These are phyloP conservation scores for Debaryomycetaceae sp. DNA, from an alignment of 1,139 yeast species.

Conservation along the genomic window DNA sequence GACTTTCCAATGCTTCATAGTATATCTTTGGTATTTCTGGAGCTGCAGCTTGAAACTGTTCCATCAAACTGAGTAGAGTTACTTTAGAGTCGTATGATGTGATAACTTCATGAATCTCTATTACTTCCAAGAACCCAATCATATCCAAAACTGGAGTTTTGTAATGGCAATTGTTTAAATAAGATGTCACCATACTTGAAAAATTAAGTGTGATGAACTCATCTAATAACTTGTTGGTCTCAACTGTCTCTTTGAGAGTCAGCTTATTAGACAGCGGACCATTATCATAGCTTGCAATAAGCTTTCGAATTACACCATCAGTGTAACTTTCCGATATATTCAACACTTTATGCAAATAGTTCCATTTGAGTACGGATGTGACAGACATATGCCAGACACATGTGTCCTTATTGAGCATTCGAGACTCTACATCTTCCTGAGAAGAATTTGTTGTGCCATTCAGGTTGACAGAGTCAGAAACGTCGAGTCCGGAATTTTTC, in stretches of 20 bases:
- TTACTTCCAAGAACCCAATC: slow-evolving; percentile 26
- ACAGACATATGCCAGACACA: slow-evolving; percentile 42
- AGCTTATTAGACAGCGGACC: slow-evolving; percentile 5
- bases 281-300: slow-evolving; percentile 17
- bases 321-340: slow-evolving; percentile 14
- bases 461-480: background rate
- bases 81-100: slow-evolving; percentile 16
- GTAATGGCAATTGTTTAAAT: slow-evolving; percentile 33
- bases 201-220: slow-evolving; percentile 18
- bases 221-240: slow-evolving; percentile 17
- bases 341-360: slow-evolving; percentile 17
- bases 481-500: background rate
- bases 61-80: slow-evolving; percentile 21
- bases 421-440: background rate
- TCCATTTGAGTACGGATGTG: slow-evolving; percentile 38
- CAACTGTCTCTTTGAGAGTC: slow-evolving; percentile 16
- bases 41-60: slow-evolving; percentile 14
- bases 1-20: slow-evolving; percentile 10
- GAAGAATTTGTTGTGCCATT: background rate
- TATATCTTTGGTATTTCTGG: slow-evolving; percentile 13
- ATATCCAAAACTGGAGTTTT: slow-evolving; percentile 35
- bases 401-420: slow-evolving; percentile 10
- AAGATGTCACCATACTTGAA: slow-evolving; percentile 25
- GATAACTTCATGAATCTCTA: slow-evolving; percentile 27
- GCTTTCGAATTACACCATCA: slow-evolving; percentile 10